phyloP scores from a whole-genome alignment of 805 yeast genomes.

The Candida berthetii region DNA sequence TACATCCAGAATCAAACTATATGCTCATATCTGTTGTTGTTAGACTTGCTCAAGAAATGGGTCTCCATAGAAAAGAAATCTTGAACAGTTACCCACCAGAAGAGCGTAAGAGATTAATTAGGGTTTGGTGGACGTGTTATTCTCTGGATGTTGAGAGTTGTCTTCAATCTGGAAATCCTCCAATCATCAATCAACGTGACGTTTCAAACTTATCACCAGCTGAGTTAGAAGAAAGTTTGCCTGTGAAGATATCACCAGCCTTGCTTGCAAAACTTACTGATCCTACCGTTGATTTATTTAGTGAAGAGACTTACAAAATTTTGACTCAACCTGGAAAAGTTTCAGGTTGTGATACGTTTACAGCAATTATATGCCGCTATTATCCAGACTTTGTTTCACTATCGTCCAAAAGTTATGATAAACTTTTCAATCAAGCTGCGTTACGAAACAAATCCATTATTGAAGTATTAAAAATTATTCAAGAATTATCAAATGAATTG shows the following conservation, averaged over 20 bases:
- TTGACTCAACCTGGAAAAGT: neutral
- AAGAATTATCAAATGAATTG: conserved; percentile 8
- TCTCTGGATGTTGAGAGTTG: conserved; percentile 38
- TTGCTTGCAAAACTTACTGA: neutral
- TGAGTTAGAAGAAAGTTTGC: conserved; percentile 2
- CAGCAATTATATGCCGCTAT: conserved; percentile 2
- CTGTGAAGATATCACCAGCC: neutral
- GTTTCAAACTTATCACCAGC: conserved; percentile 19
- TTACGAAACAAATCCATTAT: conserved; percentile 9
- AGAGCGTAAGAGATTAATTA: conserved; percentile 32
- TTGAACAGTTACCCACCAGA: conserved; percentile 26
- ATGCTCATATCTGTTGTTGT: conserved; percentile 39
- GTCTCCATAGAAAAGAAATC: conserved; percentile 46
- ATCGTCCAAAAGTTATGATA: conserved; percentile 10
- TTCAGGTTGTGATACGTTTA: neutral
- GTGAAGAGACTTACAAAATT: neutral
- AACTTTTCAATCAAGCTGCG: conserved; percentile 14
- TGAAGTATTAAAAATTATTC: conserved; percentile 12
- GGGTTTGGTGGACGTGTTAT: conserved; percentile 45
- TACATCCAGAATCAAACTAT: conserved; percentile 35
- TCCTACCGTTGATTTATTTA: neutral
- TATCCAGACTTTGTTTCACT: conserved; percentile 6
- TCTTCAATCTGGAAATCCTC: conserved; percentile 42
- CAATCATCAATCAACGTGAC: conserved; percentile 36
- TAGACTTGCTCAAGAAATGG: conserved; percentile 50